Evolutionary conservation across 2,329 filamentous ascomycete species (phyloP).

Genomic region (Penicillium sp.): DNA sequence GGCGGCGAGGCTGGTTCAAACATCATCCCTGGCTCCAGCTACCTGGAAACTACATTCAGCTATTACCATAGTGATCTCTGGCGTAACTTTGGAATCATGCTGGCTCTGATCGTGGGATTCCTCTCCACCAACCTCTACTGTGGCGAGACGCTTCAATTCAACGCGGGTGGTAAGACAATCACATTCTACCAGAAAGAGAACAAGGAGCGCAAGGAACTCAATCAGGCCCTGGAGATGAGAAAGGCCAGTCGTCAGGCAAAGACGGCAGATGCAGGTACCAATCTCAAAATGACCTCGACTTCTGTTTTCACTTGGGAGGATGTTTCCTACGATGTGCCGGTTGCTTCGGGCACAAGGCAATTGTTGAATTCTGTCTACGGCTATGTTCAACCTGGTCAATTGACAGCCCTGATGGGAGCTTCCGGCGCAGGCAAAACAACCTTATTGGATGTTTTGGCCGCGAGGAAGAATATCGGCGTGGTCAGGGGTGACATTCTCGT

Average conservation of each 20-base stretch:
- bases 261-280: slow-evolving; percentile 36
- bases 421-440: slow-evolving; percentile 81
- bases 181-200: slow-evolving; percentile 42
- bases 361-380: slow-evolving; percentile 47
- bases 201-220: slow-evolving; percentile 36
- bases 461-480: slow-evolving; percentile 61
- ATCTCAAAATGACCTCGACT: slow-evolving; percentile 52
- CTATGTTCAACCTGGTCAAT: slow-evolving; percentile 48
- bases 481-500: slow-evolving; percentile 60
- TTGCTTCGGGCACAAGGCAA: slow-evolving; percentile 43
- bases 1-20: slow-evolving; percentile 64
- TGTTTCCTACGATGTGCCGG: slow-evolving; percentile 49
- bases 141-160: slow-evolving; percentile 39
- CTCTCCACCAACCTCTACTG: slow-evolving; percentile 37
- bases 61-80: slow-evolving; percentile 67
- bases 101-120: slow-evolving; percentile 36
- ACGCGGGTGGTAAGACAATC: slow-evolving; percentile 40
- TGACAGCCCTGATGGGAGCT: slow-evolving; percentile 51
- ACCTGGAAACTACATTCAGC: slow-evolving; percentile 64
- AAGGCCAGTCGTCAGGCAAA: slow-evolving; percentile 36
- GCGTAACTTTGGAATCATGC: slow-evolving; percentile 51
- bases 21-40: slow-evolving; percentile 61
- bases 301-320: slow-evolving; percentile 54
- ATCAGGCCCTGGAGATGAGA: slow-evolving; percentile 38
- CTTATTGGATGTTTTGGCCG: slow-evolving; percentile 69